Percentiles rank a stretch among this genome's conserved stretches.
Conservation (phyloP, 495 filamentous ascomycete genomes). For the Ramalina intermedia region DNA sequence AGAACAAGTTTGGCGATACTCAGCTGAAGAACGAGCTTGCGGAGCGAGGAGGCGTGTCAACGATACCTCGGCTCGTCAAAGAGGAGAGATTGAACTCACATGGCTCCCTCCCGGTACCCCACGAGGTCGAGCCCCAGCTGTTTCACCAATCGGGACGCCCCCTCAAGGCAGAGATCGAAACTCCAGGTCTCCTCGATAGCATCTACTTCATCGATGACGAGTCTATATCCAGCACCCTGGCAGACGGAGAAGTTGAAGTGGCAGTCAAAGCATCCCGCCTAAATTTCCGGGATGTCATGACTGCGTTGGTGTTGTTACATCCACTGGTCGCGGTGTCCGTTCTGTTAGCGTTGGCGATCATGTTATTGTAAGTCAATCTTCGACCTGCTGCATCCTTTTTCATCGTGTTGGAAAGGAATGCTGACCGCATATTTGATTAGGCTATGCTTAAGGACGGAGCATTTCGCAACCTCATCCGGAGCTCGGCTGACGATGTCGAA, state of each 20-base stretch:
- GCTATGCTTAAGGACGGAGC: neutral
- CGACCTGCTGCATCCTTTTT: too few species aligned
- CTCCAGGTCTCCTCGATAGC: constrained; percentile 12
- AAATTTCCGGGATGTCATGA: constrained; percentile 28
- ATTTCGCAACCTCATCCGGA: neutral
- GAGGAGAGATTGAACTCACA: constrained; percentile 3
- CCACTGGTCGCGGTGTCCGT: neutral
- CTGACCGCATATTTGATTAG: too few species aligned
- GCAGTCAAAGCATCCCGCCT: constrained; percentile 20
- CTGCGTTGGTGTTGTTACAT: constrained; percentile 21
- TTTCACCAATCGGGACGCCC: constrained; percentile 2
- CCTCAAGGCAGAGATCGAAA: constrained; percentile 6
- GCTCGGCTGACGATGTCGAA: constrained; percentile 8
- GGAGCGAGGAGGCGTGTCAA: constrained; percentile 10
- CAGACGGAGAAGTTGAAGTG: constrained; percentile 20
- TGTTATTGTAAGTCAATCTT: too few species aligned
- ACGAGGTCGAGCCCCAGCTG: neutral
- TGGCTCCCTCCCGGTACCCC: neutral
- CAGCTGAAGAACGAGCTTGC: constrained; percentile 16
- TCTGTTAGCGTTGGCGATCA: too few species aligned
- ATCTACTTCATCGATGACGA: constrained; percentile 24
- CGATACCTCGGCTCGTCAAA: constrained; percentile 18
- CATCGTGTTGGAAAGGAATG: too few species aligned
- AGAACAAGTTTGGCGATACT: neutral
- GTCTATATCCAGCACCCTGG: constrained; percentile 6